Percentiles rank a stretch among this genome's conserved stretches.
phyloP scores from a whole-genome alignment of 2,329 filamentous ascomycete genomes.

The Grosmannia clavigera region DNA sequence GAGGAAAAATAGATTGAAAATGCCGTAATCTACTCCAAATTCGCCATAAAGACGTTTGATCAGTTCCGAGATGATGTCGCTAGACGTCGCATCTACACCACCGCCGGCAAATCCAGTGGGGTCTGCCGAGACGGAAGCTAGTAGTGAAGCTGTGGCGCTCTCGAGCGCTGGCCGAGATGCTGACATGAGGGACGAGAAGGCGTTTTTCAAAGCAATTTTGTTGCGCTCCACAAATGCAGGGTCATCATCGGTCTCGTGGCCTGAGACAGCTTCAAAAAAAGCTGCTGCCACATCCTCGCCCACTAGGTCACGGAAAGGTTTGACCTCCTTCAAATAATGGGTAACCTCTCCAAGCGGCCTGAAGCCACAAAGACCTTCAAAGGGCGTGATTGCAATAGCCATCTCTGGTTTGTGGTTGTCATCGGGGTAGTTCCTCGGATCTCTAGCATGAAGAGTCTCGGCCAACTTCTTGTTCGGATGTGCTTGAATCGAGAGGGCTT shows the following conservation, averaged over 20 bases:
- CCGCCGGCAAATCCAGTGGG: slow-evolving; percentile 62
- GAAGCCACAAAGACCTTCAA: slow-evolving; percentile 94
- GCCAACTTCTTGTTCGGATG: slow-evolving; percentile 94
- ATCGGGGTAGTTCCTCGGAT: slow-evolving; percentile 92
- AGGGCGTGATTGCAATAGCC: slow-evolving; percentile 94
- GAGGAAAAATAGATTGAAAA: slow-evolving; percentile 94
- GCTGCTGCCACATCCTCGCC: slow-evolving; percentile 48
- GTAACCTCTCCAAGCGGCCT: slow-evolving; percentile 74
- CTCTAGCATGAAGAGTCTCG: slow-evolving; percentile 71
- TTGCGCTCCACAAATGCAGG: slow-evolving; percentile 38
- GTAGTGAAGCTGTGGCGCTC: slow-evolving; percentile 53
- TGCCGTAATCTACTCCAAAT: slow-evolving; percentile 80
- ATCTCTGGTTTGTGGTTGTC: slow-evolving; percentile 99
- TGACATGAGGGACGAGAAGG: slow-evolving; percentile 73
- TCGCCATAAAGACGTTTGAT: slow-evolving; percentile 66
- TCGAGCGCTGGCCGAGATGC: slow-evolving; percentile 54
- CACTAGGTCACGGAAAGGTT: slow-evolving; percentile 51
- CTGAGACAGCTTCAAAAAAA: slow-evolving; percentile 40
- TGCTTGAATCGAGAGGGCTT: slow-evolving; percentile 92
- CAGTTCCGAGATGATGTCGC: slow-evolving; percentile 62
- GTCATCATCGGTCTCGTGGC: slow-evolving; percentile 27
- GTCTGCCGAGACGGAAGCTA: slow-evolving; percentile 47
- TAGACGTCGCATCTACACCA: slow-evolving; percentile 54
- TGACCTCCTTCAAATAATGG: slow-evolving; percentile 57
- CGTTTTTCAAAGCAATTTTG: slow-evolving; percentile 63